Conservation (phyloP, 495 filamentous ascomycete species). For the Penicillium salamii region DNA sequence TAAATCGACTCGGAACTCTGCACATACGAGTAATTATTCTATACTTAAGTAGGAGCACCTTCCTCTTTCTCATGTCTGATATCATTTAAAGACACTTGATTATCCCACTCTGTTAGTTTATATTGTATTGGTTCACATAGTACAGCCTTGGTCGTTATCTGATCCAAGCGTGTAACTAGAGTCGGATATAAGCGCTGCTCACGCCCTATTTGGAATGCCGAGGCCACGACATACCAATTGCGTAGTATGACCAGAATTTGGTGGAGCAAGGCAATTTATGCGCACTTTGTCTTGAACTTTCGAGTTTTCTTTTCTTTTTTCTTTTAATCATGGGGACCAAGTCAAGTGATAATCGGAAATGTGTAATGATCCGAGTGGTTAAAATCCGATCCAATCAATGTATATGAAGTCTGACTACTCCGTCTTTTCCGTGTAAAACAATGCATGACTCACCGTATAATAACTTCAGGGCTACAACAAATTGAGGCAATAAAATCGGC, state of each 20-base stretch:
- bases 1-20: neutral
- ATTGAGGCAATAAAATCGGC: too few relatives aligned
- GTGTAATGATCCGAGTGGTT: neutral
- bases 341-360: neutral
- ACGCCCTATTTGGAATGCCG: neutral
- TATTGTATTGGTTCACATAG: too few relatives aligned
- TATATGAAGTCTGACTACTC: neutral
- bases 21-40: neutral
- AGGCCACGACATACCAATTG: slow-evolving; percentile 3
- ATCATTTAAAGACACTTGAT: too few relatives aligned
- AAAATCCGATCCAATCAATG: neutral
- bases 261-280: neutral
- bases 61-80: neutral
- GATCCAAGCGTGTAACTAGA: slow-evolving; percentile 3
- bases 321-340: neutral
- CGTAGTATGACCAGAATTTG: neutral
- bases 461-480: too few relatives aligned
- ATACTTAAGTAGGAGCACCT: too few relatives aligned
- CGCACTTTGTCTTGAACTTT: too few relatives aligned
- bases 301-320: too few relatives aligned
- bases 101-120: too few relatives aligned
- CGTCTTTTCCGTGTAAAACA: too few relatives aligned
- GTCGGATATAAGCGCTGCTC: neutral
- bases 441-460: too few relatives aligned
- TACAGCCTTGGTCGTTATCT: neutral